phyloP scores from a whole-genome alignment of 495 filamentous ascomycete species.

The Penicillium riverlandense region DNA sequence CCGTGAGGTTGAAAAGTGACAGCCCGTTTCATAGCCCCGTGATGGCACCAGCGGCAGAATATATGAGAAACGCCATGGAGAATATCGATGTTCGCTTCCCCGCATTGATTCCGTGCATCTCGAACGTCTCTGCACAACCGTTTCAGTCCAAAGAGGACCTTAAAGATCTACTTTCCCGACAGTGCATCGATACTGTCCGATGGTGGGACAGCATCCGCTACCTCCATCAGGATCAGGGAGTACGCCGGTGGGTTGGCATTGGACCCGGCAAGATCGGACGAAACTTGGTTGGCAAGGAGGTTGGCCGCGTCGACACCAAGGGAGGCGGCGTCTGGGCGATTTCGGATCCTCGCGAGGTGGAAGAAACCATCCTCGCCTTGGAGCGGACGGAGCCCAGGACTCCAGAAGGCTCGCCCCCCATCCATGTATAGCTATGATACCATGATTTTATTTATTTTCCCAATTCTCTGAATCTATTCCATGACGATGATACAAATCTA shows the following conservation, averaged over 20 bases:
- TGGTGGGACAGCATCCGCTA: slow-evolving; percentile 94
- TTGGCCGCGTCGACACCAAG: slow-evolving; percentile 72
- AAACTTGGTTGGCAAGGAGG: slow-evolving; percentile 92
- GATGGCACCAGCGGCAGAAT: slow-evolving; percentile 75
- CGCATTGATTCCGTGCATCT: slow-evolving; percentile 66
- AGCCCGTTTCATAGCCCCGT: slow-evolving; percentile 90
- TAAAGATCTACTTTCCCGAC: slow-evolving; percentile 65
- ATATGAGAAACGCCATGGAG: slow-evolving; percentile 61
- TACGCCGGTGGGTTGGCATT: slow-evolving; percentile 85
- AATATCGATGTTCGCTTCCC: slow-evolving; percentile 62
- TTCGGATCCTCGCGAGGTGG: slow-evolving; percentile 72
- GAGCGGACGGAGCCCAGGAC: slow-evolving; percentile 62
- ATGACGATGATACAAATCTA: too few species aligned
- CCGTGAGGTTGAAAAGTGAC: slow-evolving; percentile 80
- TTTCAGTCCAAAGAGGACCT: slow-evolving; percentile 67
- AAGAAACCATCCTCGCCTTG: slow-evolving; percentile 62
- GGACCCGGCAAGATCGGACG: slow-evolving; percentile 92
- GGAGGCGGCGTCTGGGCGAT: slow-evolving; percentile 95
- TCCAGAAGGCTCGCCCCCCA: background rate
- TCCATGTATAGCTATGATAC: background rate
- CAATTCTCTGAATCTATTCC: slow-evolving; percentile 9
- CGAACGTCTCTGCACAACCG: slow-evolving; percentile 76
- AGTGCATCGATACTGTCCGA: slow-evolving; percentile 79
- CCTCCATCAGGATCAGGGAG: slow-evolving; percentile 76
- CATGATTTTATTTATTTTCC: slow-evolving; percentile 17